phyloP scores from a whole-genome alignment of 768 basidiomycete species.

The Ephemerocybe angulata region DNA sequence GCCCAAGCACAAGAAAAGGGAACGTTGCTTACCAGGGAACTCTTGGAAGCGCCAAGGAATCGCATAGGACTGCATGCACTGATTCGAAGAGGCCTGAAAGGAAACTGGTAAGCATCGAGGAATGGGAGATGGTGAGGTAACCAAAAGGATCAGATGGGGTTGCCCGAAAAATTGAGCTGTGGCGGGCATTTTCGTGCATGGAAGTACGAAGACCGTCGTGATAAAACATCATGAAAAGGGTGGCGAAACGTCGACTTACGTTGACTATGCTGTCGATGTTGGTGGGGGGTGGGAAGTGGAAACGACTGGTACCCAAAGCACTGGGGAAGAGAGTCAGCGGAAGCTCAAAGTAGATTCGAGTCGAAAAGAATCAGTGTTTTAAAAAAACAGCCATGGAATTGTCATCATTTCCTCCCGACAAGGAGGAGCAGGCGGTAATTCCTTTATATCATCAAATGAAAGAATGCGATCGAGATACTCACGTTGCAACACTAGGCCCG shows the following conservation, averaged over 20 bases:
- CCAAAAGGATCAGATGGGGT: conserved; percentile 64
- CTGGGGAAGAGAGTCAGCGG: conserved; percentile 5
- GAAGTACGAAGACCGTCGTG: conserved; percentile 92
- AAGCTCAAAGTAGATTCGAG: conserved; percentile 1
- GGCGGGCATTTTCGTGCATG: conserved; percentile 88
- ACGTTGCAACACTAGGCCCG: conserved; percentile 28
- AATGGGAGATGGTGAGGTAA: conserved; percentile 1
- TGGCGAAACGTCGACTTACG: conserved; percentile 20
- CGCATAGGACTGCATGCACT: neutral
- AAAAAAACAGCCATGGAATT: conserved; percentile 80
- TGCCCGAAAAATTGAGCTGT: conserved; percentile 87
- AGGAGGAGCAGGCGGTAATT: conserved; percentile 81
- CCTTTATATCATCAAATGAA: conserved; percentile 63
- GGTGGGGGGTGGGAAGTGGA: neutral
- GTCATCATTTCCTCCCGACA: conserved; percentile 55
- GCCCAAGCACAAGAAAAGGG: no score
- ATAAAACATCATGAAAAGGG: conserved; percentile 60
- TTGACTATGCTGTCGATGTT: no score
- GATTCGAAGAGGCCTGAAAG: neutral
- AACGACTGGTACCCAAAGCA: neutral
- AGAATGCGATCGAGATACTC: conserved; percentile 24
- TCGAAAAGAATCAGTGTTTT: conserved; percentile 46
- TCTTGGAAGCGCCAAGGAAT: no score
- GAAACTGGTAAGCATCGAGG: conserved; percentile 15
- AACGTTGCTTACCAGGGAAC: no score